Conservation (phyloP, 2,329 filamentous ascomycete genomes). For the Hypoxylon sp. region DNA sequence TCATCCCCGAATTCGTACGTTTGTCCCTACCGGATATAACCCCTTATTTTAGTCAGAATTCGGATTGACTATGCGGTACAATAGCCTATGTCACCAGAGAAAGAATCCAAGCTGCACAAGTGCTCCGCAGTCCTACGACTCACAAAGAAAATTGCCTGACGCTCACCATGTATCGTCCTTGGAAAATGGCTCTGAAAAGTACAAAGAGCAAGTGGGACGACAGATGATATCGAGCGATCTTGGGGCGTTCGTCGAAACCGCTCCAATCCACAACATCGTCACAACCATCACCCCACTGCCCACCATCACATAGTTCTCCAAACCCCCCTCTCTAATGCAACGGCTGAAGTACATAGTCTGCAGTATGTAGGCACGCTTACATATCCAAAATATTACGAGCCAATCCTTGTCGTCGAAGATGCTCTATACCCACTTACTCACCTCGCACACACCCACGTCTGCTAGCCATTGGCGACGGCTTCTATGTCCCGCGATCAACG, state of each 20-base stretch:
- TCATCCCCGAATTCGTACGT: constrained; percentile 21
- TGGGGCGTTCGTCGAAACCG: constrained; percentile 40
- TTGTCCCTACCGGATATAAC: constrained; percentile 10
- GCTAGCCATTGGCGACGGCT: constrained; percentile 38
- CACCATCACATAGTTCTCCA: constrained; percentile 45
- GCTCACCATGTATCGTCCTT: constrained; percentile 14
- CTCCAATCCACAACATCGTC: constrained; percentile 43
- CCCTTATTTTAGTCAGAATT: constrained; percentile 15
- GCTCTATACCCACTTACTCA: constrained; percentile 40
- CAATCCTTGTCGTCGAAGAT: constrained; percentile 42
- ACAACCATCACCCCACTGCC: constrained; percentile 45
- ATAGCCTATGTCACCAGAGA: constrained; percentile 23
- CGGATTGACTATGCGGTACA: constrained; percentile 4
- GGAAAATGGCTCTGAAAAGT: constrained; percentile 11
- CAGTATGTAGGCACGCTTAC: constrained; percentile 38
- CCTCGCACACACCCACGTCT: constrained; percentile 40
- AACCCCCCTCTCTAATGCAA: constrained; percentile 42
- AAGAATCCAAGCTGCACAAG: constrained; percentile 17
- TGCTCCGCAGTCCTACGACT: constrained; percentile 23
- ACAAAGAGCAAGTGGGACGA: constrained; percentile 35
- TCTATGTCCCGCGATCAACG: constrained; percentile 44
- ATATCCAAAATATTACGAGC: constrained; percentile 34
- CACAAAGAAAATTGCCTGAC: constrained; percentile 14
- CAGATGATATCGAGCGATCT: constrained; percentile 42
- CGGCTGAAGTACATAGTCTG: constrained; percentile 40